Conservation (phyloP, 2,329 filamentous ascomycete species). For the Aspergillus nomiae region DNA sequence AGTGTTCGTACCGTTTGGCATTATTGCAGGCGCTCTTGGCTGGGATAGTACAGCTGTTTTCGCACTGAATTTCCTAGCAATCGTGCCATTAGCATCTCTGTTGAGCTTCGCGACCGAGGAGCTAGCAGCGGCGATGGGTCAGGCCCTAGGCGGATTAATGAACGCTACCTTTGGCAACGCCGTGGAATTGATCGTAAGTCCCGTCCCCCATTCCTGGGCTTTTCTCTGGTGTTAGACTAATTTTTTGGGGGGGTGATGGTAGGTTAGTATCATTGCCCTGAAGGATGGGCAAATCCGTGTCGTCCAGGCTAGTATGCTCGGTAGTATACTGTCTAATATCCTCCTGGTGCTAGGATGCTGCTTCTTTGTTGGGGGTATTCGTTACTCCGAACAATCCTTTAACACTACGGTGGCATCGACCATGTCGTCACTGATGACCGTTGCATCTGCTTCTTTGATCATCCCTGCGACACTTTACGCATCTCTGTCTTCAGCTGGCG, state of each 20-base stretch:
- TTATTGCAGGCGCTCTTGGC: conserved; percentile 61
- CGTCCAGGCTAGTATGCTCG: conserved; percentile 97
- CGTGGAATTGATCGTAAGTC: conserved; percentile 65
- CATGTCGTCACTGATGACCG: conserved; percentile 69
- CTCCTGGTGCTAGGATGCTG: conserved; percentile 83
- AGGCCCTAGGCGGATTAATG: conserved; percentile 64
- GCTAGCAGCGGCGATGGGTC: conserved; percentile 60
- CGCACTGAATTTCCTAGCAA: conserved; percentile 65
- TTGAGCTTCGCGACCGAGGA: conserved; percentile 68
- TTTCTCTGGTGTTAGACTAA: conserved; percentile 1
- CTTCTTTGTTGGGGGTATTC: conserved; percentile 73
- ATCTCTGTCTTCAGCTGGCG: conserved; percentile 54
- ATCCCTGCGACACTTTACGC: conserved; percentile 76
- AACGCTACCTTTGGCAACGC: conserved; percentile 70
- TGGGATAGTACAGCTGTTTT: conserved; percentile 63
- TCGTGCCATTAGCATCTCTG: conserved; percentile 63
- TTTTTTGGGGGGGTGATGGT: conserved; percentile 8
- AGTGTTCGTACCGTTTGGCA: conserved; percentile 66
- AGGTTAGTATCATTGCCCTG: conserved; percentile 92
- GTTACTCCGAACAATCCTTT: conserved; percentile 67
- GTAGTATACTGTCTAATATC: conserved; percentile 92
- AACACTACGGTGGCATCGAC: conserved; percentile 54
- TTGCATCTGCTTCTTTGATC: conserved; percentile 75
- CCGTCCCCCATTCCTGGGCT: conserved; percentile 68
- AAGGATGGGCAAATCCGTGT: conserved; percentile 85